phyloP scores from a whole-genome alignment of 225 moss, liverwort and hornwort species.

The Neckera pumila region DNA sequence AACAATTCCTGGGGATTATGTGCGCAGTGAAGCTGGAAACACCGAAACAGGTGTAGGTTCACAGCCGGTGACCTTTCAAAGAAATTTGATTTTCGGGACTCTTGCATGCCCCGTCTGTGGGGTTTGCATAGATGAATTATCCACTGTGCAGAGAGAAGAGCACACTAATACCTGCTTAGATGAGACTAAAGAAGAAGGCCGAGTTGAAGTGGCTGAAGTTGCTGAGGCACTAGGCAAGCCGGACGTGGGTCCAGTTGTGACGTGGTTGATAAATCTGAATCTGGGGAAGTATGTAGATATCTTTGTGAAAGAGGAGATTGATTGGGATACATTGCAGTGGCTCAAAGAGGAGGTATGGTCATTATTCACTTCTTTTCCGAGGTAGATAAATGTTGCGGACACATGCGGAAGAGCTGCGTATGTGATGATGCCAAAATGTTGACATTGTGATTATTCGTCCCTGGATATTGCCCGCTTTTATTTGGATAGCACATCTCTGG shows the following conservation, averaged over 20 bases:
- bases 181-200: conserved; percentile 14
- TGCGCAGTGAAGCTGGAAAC: conserved; percentile 4
- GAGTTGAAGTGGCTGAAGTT: conserved; percentile 7
- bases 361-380: neutral
- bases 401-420: neutral
- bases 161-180: conserved; percentile 80
- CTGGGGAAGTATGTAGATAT: conserved; percentile 59
- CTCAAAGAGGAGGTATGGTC: conserved; percentile 79
- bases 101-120: conserved; percentile 71
- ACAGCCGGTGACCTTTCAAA: neutral
- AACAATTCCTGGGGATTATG: conserved; percentile 1
- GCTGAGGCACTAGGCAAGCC: conserved; percentile 9
- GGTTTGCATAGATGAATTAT: conserved; percentile 35
- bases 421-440: neutral
- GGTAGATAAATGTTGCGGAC: neutral
- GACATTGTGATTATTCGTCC: neutral
- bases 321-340: conserved; percentile 92
- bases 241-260: conserved; percentile 40
- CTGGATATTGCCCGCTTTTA: neutral
- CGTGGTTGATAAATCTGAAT: conserved; percentile 59
- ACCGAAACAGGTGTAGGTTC: neutral
- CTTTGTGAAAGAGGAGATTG: conserved; percentile 84
- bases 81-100: neutral
- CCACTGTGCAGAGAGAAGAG: conserved; percentile 41
- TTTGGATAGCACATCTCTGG: neutral